These are phyloP conservation scores for Daldinia loculata DNA, from an alignment of 495 filamentous ascomycete species.

Conservation along the genomic window DNA sequence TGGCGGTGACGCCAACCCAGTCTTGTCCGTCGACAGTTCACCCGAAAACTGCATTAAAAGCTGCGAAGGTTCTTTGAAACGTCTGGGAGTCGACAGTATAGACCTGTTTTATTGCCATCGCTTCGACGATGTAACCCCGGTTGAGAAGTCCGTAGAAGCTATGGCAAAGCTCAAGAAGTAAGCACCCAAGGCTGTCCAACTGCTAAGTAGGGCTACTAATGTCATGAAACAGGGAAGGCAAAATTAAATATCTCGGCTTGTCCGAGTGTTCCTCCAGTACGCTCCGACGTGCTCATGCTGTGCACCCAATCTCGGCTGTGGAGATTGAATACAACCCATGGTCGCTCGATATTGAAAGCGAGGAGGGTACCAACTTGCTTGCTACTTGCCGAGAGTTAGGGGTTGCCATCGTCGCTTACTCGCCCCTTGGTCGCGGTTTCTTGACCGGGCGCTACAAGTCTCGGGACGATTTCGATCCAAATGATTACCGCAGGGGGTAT, in stretches of 20 bases:
- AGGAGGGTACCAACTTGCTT: conserved; percentile 48
- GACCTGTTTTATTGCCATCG: conserved; percentile 72
- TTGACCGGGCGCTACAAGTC: conserved; percentile 51
- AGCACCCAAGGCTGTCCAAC: neutral
- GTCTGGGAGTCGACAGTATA: conserved; percentile 61
- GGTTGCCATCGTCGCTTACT: conserved; percentile 56
- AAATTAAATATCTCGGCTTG: conserved; percentile 64
- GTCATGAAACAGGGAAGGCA: conserved; percentile 50
- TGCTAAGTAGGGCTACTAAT: conserved; percentile 1
- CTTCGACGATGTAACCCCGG: conserved; percentile 61
- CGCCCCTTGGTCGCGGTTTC: conserved; percentile 59
- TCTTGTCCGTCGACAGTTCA: conserved; percentile 51
- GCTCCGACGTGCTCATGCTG: conserved; percentile 50
- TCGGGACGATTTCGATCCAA: conserved; percentile 49
- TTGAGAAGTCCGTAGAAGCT: conserved; percentile 69
- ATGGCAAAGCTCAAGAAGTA: conserved; percentile 57
- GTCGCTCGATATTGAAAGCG: conserved; percentile 54
- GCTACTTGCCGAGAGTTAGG: conserved; percentile 59
- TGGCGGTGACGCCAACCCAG: conserved; percentile 16
- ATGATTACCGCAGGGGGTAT: conserved; percentile 49
- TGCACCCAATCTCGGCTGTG: conserved; percentile 52
- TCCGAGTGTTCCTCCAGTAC: conserved; percentile 50
- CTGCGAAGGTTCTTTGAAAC: conserved; percentile 61
- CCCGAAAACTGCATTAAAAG: conserved; percentile 62
- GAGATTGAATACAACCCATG: conserved; percentile 60